Base-by-base conservation (phyloP, 768 basidiomycete species). In the Trametes maxima region DNA sequence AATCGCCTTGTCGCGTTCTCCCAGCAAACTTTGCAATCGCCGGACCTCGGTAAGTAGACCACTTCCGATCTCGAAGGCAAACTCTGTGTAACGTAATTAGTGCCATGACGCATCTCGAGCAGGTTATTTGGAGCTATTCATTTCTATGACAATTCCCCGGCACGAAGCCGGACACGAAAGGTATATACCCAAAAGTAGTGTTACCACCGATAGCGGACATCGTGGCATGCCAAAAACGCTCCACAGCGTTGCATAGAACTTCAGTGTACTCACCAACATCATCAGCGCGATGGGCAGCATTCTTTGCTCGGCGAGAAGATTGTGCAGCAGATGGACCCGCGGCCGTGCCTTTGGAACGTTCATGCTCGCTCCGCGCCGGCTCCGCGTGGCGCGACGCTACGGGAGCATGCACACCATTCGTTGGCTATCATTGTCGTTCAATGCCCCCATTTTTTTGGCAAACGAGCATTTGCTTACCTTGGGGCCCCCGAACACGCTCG, bases 41-140 rank as follows among this genome's bases (percentile, higher is more conserved):
- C 95, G 82, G 47, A 98, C 94, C 77, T 98, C 96, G 8, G 90
- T 90, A 33, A 98, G 80, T 51, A 98, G 79, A 13, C 90, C 90
- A 65, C 92, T 95, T 7, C 96, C 95, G 58, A 98, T 98, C 78
- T 98, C 96, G 68, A 97, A 95, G 42, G 96, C 96, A 68, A 98
- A 98, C 79, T 97, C 96, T 91, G 77, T 71, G 69, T 8, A 36
- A 19, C 22, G 48, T n/a, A 7, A 21, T 35, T 28, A 16, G 28
- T 33, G 14, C 24, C 24, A 40, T n/a, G 12, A 13, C 12, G 37
- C 39, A 13, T 5, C 17, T 40, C 14, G 14, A 13, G 39, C 28
- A 33, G 8, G 8, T 33, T 33, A 33, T 33, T 33, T 8, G 4
- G 28, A 8, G 28, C 4, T 8, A 33, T 8, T 33, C 3, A 8